Evolutionary conservation across 805 yeast genomes (phyloP), one percentile per base, ranked within the genome.

Genomic region (Ogataea minuta): DNA sequence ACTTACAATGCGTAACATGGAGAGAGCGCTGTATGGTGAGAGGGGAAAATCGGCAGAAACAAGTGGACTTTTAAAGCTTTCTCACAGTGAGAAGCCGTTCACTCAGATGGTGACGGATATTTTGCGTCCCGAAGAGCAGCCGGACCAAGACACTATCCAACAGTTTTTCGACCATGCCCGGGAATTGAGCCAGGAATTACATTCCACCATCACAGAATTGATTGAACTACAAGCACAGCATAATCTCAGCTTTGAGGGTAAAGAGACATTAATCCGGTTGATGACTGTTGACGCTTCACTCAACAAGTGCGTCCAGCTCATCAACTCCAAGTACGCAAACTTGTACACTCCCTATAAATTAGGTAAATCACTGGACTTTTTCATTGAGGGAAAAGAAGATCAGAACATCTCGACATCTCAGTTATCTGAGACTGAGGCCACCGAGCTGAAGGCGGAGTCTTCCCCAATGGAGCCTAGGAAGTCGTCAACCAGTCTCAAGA

Each of bases 1-100:
- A 30, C 80, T 84, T 50, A 76, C 93, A 33, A 81, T 90, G 81
- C 75, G 83, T 52, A 90, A 90, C 59, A 81, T 89, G 82, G 88
- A 83, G 50, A 59, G 64, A 15, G 68, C 72, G 36, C 62, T 81
- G 39, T 70, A 71, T 41, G 59, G 48, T 3, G 31, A 45, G 11
- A 28, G 27, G 7, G 39, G 31, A 9, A 19, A 40, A 4, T 11
- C 13, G 27, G 17, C 23, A 4, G 34, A 37, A 19, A 32, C 34
- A 7, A 28, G 23, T 9, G 21, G 27, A 4, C 34, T 36, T 2
- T 6, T 42, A 13, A 37, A 23, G 5, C 12, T 10, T 9, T 23
- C 46, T 6, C 38, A 32, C 4, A 21, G 24, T 4, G 49, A 36
- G 2, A 41, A 34, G 28, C 41, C 50, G 2, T 60, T 59, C 31